These are phyloP conservation scores for Rhazya stricta DNA, from an alignment of 257 asterid genomes.

Conservation along the genomic window DNA sequence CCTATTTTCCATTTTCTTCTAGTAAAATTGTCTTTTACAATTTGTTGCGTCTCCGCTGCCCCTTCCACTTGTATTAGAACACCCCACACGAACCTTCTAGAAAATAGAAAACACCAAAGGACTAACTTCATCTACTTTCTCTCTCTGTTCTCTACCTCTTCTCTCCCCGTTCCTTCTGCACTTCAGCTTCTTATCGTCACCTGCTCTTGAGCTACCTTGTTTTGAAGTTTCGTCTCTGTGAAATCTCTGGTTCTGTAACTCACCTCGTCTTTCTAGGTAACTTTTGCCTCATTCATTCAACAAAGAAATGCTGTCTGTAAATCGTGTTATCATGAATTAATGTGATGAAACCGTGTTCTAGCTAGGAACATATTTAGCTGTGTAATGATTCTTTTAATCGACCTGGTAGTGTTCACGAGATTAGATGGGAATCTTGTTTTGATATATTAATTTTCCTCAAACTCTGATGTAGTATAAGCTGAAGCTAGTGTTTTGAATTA, in stretches of 20 bases:
- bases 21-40: neutral
- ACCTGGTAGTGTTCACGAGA: neutral
- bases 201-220: neutral
- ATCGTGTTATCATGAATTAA: neutral
- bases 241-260: neutral
- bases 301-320: no score
- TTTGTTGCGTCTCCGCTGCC: neutral
- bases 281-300: no score
- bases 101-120: constrained; percentile 7
- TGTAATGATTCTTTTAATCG: neutral
- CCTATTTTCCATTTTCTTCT: neutral
- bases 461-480: neutral
- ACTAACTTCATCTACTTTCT: neutral
- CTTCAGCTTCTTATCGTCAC: neutral
- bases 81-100: constrained; percentile 29
- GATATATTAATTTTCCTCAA: neutral
- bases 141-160: neutral
- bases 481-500: neutral
- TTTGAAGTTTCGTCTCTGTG: neutral
- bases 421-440: neutral
- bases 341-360: neutral
- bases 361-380: neutral
- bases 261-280: neutral
- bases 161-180: neutral
- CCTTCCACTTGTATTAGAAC: neutral